Percentiles rank a stretch among this genome's conserved stretches.
phyloP scores from a whole-genome alignment of 768 basidiomycete species.

The Suillus luteus region DNA sequence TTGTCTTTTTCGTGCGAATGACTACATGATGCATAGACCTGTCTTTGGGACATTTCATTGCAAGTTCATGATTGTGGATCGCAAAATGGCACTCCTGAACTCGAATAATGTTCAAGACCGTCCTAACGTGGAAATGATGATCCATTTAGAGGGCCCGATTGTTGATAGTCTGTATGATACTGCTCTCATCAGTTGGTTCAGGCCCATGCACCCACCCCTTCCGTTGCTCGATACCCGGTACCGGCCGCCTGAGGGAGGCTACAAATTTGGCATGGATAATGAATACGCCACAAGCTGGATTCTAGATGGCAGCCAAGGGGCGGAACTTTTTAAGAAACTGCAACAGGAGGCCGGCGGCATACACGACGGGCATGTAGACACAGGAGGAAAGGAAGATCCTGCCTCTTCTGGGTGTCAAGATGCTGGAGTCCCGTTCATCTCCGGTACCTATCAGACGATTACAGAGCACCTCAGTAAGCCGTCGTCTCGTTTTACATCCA shows the following conservation, averaged over 20 bases:
- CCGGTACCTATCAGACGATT: constrained; percentile 38
- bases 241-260: constrained; percentile 35
- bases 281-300: constrained; percentile 30
- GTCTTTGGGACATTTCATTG: constrained; percentile 70
- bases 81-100: constrained; percentile 64
- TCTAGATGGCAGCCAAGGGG: constrained; percentile 28
- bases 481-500: not conserved
- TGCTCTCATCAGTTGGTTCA: constrained; percentile 63
- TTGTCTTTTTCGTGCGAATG: constrained; percentile 19
- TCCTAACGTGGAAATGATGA: constrained; percentile 60
- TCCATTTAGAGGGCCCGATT: constrained; percentile 69
- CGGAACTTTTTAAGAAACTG: constrained; percentile 28
- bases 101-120: constrained; percentile 71
- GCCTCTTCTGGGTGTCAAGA: not conserved
- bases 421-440: constrained; percentile 26
- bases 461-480: constrained; percentile 42
- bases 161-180: constrained; percentile 72
- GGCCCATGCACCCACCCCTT: constrained; percentile 46
- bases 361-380: constrained; percentile 8
- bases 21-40: constrained; percentile 35
- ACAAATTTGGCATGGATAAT: constrained; percentile 40
- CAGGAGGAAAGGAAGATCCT: not conserved
- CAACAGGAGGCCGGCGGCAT: constrained; percentile 17
- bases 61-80: constrained; percentile 70
- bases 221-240: constrained; percentile 41